These are phyloP conservation scores for Rhamnella rubrinervis DNA, from an alignment of 331 rosid genomes.

Conservation along the genomic window DNA sequence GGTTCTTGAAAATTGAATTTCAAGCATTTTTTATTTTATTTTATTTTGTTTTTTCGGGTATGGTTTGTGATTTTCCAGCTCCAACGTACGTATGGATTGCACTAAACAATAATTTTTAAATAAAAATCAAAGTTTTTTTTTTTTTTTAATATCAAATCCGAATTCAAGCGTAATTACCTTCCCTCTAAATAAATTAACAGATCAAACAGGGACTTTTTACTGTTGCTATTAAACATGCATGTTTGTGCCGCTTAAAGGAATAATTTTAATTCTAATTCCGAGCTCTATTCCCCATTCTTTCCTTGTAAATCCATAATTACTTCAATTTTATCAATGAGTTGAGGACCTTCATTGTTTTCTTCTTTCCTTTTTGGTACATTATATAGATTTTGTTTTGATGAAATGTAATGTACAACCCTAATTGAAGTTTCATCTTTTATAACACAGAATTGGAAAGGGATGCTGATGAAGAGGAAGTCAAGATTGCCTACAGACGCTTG, in stretches of 20 bases:
- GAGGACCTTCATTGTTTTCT: not conserved
- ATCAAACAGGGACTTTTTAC: not conserved
- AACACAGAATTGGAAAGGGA: slow-evolving; percentile 75
- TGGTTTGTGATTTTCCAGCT: not conserved
- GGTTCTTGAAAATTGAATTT: not conserved
- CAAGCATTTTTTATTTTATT: not conserved
- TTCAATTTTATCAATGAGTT: not conserved
- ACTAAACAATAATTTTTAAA: too few relatives aligned
- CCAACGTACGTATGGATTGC: too few relatives aligned
- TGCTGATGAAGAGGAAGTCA: slow-evolving; percentile 83
- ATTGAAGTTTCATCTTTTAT: not conserved
- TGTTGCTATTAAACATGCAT: not conserved
- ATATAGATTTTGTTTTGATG: not conserved
- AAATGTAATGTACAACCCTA: not conserved
- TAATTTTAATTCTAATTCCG: not conserved
- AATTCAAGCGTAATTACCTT: too few relatives aligned
- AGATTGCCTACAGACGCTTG: slow-evolving; percentile 80
- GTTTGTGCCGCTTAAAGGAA: not conserved
- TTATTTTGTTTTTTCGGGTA: not conserved
- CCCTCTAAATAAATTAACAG: not conserved
- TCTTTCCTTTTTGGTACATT: not conserved
- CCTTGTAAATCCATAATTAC: not conserved
- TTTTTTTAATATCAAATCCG: too few relatives aligned
- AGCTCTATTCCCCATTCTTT: not conserved
- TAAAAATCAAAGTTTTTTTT: too few relatives aligned